Evolutionary conservation across 805 yeast species (phyloP), one percentile per base, ranked within the genome.

Genomic region (Alloascoidea africana): DNA sequence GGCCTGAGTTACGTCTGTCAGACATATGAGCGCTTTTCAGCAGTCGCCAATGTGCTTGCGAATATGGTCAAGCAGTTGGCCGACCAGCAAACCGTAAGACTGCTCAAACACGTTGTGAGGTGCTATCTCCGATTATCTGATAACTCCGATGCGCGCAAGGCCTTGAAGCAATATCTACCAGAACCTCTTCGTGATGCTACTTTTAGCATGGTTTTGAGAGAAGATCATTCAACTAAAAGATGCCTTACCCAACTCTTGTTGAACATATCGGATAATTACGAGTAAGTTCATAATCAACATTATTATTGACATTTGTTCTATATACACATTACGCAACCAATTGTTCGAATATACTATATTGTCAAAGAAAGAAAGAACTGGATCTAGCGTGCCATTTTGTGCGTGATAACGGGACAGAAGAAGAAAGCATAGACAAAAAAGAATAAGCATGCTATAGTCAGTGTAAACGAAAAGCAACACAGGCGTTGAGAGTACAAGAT

Each of bases 1-100:
- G 98, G 98, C 0, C 67, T 89, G 42, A 72, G 76, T 15, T 91
- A 91, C 58, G 83, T 91, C 16, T 91, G 97, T 60, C 94, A 93
- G 41, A 89, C 97, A 0, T 83, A 77, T 53, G 97, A 89, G 57
- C 68, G 98, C 48, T 89, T 89, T 54, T 84, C 80, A 44, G 96
- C 97, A 1, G 96, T 91, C 16, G 81, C 91, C 1, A 76, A 82
- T 38, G 98, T 91, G 2, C 66, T 89, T 43, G 72, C 82, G 32
- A 72, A 68, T 35, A 91, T 91, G 94, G 87, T 91, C 35, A 84
- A 80, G 38, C 96, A 89, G 58, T 62, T 89, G 42, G 73, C 76
- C 2, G 69, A 70, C 36, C 68, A 73, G 45, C 84, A 80, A 40
- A 80, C 95, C 0, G 86, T 89, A 0, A 69, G 97, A 47, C 63